These are phyloP conservation scores for Alternaria sp. DNA, from an alignment of 2,329 filamentous ascomycete species.

Conservation along the genomic window DNA sequence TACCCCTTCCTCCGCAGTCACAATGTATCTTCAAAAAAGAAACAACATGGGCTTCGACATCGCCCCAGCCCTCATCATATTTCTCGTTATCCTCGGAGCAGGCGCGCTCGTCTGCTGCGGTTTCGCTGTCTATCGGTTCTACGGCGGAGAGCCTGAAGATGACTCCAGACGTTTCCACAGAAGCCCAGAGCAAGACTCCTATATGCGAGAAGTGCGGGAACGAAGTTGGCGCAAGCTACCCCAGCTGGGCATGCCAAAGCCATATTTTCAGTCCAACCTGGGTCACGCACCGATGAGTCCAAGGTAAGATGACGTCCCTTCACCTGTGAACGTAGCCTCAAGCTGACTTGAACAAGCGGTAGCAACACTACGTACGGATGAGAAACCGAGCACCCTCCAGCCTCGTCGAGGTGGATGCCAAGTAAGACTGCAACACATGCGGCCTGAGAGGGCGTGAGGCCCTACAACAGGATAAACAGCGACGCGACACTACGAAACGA, in stretches of 20 bases:
- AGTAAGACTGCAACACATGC: neutral
- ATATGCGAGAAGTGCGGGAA: slow-evolving; percentile 42
- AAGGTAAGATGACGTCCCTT: slow-evolving; percentile 9
- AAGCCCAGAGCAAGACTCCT: slow-evolving; percentile 37
- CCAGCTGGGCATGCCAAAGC: neutral
- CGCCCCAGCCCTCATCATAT: slow-evolving; percentile 34
- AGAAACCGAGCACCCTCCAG: neutral
- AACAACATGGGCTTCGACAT: slow-evolving; percentile 38
- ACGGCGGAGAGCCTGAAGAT: slow-evolving; percentile 11
- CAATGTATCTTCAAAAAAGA: slow-evolving; percentile 27
- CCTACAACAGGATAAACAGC: neutral
- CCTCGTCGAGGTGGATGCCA: neutral
- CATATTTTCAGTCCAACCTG: slow-evolving; percentile 8
- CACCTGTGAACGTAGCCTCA: neutral
- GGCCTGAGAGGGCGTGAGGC: neutral
- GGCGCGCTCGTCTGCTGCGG: slow-evolving; percentile 26
- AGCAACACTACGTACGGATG: slow-evolving; percentile 22
- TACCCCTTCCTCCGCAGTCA: neutral
- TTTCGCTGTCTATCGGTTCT: slow-evolving; percentile 32
- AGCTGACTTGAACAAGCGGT: slow-evolving; percentile 13
- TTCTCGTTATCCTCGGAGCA: slow-evolving; percentile 38
- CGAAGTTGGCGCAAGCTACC: slow-evolving; percentile 29
- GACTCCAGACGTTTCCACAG: slow-evolving; percentile 12
- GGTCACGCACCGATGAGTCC: slow-evolving; percentile 21
- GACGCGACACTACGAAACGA: neutral